Base-by-base conservation (phyloP, 495 filamentous ascomycete genomes). In the Lophiostoma macrostomum region DNA sequence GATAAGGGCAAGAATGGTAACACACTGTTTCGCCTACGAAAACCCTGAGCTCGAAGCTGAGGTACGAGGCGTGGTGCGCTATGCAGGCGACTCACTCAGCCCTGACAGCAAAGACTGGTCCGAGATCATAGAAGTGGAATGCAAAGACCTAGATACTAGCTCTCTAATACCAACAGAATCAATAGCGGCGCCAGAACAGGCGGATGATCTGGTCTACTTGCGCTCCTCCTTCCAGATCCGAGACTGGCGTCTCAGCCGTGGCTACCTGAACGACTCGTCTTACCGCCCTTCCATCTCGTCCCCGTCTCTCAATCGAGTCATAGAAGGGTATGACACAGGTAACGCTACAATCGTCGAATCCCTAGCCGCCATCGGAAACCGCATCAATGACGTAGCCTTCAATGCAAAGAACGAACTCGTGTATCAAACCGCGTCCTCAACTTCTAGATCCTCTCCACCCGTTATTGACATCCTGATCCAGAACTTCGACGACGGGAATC, bases 1-100 rank as follows among this genome's bases (percentile, higher is more conserved):
- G 77, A 69, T 83, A 5, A 73, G 79, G 5, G 80, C 78, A 7
- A 69, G 71, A 16, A 80, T 82, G 78, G 66, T 80, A 25, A 75
- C 65, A 10, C 71, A 76, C 52, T 83, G 80, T 55, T 80, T 81
- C 61, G 71, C 73, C 34, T 67, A 73, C 5, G 67, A 70, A 3
- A 63, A 63, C 4, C 67, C 68, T 0, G 51, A 60, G 1, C 38
- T 67, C n/a, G 12, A 50, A 37, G 49, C 48, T 2, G 67, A 61
- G 39, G 56, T 77, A 53, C 57, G 44, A 42, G 53, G 35, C 8
- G 47, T 66, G 27, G 27, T 65, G 35, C 28, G 57, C 25, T 60
- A 73, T 19, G 25, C 31, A 12, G 47, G 36, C 4, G 25, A 24
- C 8, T 37, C 32, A 3, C 13, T 34, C 11, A 39, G n/a, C 1